Base-by-base conservation (phyloP, 1,284 basidiomycete species). In the Malassezia slooffiae region DNA sequence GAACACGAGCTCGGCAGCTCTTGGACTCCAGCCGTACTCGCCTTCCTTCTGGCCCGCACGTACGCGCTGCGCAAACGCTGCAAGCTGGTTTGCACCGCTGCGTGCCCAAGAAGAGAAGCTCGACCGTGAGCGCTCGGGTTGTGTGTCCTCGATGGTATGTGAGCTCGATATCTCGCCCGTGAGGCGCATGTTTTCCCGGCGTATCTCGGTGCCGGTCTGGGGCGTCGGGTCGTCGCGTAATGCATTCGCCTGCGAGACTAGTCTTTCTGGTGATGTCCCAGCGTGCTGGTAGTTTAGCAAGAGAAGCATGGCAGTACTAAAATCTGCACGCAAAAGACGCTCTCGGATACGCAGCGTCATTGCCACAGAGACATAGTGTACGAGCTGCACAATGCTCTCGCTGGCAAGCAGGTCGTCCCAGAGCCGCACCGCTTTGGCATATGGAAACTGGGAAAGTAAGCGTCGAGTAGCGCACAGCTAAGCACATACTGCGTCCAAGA, bases 361-460 rank as follows among this genome's bases (percentile, higher is more conserved):
- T 5, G 58, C 66, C 10, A 62, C 50, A 46, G 64, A 69, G 15
- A 69, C 34, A 26, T 55, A 55, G 34, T 59, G 58, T 28, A 64
- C 43, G 9, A 67, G 54, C 15, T 53, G 40, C 13, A 70, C 44
- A 1, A 45, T 38, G 6, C 41, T 32, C n/a, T 53, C 62, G 2
- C 47, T 19, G 5, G 46, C 43, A 22, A 69, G 55, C 15, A 69
- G 43, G 3, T 47, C 57, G 46, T 70, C 66, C 67, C 67, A 70
- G 2, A 70, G 38, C 33, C 43, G 41, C n/a, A 62, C 15, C 4
- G 49, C 50, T 12, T 59, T 55, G 10, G 54, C 44, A 9, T 57
- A 26, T 8, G 56, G 35, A 38, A 64, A 65, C 33, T 59, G 33
- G 27, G 27, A 20, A 5, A 29, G 27, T 28, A 13, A 11, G 8